Base-by-base conservation (phyloP, 2,329 filamentous ascomycete species). In the Drechslerella dactyloides region DNA sequence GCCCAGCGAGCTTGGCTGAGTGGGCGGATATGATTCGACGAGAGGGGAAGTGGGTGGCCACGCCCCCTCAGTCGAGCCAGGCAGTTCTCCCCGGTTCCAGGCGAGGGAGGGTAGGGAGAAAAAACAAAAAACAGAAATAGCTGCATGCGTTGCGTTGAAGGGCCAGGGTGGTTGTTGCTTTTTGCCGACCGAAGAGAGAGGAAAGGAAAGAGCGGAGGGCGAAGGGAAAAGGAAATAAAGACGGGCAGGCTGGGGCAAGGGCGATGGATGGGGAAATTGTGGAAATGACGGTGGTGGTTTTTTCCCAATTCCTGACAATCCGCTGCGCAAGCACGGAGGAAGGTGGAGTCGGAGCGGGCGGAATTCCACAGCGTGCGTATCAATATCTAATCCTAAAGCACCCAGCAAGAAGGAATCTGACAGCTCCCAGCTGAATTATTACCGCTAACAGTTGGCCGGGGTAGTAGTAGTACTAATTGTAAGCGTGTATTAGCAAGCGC, bases 101-200 rank as follows among this genome's bases (percentile, higher is more conserved):
- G 68, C 68, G 64, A 72, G 64, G n/a, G n/a, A n/a, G n/a, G n/a
- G n/a, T n/a, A n/a, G n/a, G n/a, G n/a, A n/a, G n/a, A n/a, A n/a
- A n/a, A n/a, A n/a, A n/a, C n/a, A n/a, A 72, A 72, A 65, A 72
- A 56, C 55, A 72, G 65, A 72, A 72, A 72, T 72, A 72, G 60
- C 55, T 62, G 50, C 42, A 35, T 24, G 44, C 37, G 21, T 44
- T n/a, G n/a, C n/a, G n/a, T n/a, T n/a, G n/a, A n/a, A n/a, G n/a
- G n/a, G n/a, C n/a, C n/a, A n/a, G n/a, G n/a, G n/a, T n/a, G n/a
- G n/a, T n/a, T n/a, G n/a, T n/a, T n/a, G n/a, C n/a, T n/a, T n/a
- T n/a, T n/a, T n/a, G n/a, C n/a, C n/a, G n/a, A n/a, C n/a, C n/a
- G n/a, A n/a, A n/a, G n/a, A n/a, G n/a, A n/a, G n/a, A n/a, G n/a